Percentiles rank a stretch among this genome's conserved stretches.
Evolutionary conservation across 805 yeast species (phyloP).

Genomic region (Barnettozyma populi): DNA sequence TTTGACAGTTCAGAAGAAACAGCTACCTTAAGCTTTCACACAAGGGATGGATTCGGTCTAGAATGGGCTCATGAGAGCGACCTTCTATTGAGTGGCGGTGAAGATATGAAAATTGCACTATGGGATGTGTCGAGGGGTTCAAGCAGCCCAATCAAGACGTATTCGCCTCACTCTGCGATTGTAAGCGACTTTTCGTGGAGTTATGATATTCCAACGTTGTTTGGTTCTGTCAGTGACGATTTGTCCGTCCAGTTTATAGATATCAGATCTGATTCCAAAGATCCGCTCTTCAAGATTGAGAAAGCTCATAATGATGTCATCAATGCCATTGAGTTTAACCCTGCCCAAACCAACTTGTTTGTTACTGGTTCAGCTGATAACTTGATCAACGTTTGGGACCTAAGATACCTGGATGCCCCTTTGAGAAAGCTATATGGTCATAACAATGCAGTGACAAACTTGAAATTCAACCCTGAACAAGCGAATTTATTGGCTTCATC

Average conservation of each 20-base stretch:
- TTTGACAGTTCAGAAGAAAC: conserved; percentile 18
- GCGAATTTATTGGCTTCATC: conserved; percentile 53
- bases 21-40: conserved; percentile 46
- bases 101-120: conserved; percentile 60
- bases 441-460: conserved; percentile 46
- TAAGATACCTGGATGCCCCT: conserved; percentile 55
- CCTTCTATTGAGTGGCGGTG: conserved; percentile 56
- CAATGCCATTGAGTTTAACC: conserved; percentile 64
- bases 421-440: conserved; percentile 68
- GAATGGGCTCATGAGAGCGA: conserved; percentile 56
- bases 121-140: conserved; percentile 51
- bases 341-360: conserved; percentile 43
- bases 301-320: conserved; percentile 57
- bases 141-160: conserved; percentile 41
- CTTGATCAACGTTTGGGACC: conserved; percentile 68
- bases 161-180: conserved; percentile 44
- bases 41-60: conserved; percentile 62
- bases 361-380: conserved; percentile 80
- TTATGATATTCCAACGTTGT: conserved; percentile 34
- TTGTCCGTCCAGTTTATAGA: conserved; percentile 57
- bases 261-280: conserved; percentile 33
- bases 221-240: conserved; percentile 74
- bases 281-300: conserved; percentile 37
- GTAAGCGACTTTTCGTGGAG: conserved; percentile 69
- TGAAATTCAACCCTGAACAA: conserved; percentile 47